These are phyloP conservation scores for Eimeria brunetti DNA, from an alignment of 169 alveolate genomes.

Conservation along the genomic window DNA sequence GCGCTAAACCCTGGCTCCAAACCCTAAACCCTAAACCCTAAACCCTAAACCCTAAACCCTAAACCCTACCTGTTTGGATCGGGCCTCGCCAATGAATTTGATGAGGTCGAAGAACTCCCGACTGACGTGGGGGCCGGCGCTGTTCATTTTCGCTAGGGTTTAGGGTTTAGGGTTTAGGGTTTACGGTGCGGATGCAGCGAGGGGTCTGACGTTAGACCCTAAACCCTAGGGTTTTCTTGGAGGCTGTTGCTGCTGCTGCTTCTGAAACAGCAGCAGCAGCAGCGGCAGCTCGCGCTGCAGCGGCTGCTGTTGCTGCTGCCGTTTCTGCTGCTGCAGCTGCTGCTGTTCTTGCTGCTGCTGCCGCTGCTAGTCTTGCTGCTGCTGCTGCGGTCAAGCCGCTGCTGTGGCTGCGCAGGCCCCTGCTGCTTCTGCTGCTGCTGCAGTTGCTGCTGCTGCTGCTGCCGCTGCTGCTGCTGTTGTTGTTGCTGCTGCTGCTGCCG, in stretches of 20 bases:
- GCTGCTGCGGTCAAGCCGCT: background rate
- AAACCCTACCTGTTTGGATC: constrained; percentile 91
- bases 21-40: background rate
- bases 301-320: constrained; percentile 3
- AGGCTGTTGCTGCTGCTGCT: background rate
- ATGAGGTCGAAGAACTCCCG: constrained; percentile 93
- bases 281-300: background rate
- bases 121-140: constrained; percentile 75
- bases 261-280: background rate
- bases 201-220: background rate
- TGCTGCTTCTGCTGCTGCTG: constrained; percentile 18
- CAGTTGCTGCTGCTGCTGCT: background rate
- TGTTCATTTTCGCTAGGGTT: constrained; percentile 55
- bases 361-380: background rate
- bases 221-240: background rate
- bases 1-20: background rate
- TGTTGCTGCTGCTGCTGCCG: background rate
- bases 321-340: background rate
- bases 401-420: no score
- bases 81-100: constrained; percentile 95
- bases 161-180: constrained; percentile 3
- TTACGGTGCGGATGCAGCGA: background rate
- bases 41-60: constrained; percentile 25
- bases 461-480: background rate
- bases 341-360: background rate